Base-by-base conservation (phyloP, 495 filamentous ascomycete species). In the Saxophila tyrrhenica region DNA sequence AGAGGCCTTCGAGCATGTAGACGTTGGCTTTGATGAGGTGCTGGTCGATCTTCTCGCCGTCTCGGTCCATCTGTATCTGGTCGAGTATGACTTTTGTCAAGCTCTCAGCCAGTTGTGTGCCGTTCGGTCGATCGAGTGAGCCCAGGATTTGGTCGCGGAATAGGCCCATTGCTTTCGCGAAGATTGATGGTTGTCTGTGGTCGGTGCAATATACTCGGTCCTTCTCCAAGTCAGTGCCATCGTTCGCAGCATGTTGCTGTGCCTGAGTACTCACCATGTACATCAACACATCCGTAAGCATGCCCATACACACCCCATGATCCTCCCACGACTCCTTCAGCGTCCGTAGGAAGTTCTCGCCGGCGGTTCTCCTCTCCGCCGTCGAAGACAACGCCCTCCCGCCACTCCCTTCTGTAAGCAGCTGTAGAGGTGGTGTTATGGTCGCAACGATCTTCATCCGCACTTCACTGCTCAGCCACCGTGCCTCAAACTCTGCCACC, bases 241-340 rank as follows among this genome's bases (percentile, higher is more conserved):
- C 24, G 16, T 20, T 44, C 29, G 24, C 38, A 5, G 9, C 23
- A 25, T 9, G 23, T 16, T 9, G 52, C 24, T 35, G 24, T n/a
- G 35, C 21, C 23, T 29, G 13, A 24, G 21, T 25, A 62, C 81
- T 54, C 64, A 87, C 84, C 78, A 99, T 90, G 60, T 99, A 99
- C 90, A 99, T 96, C 35, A 97, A 69, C 29, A 99, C 87, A 65
- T 99, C 94, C 11, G 91, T 92, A 42, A 87, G 83, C 94, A 99
- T 97, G 59, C 87, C 87, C 90, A 96, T 95, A 51, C 85, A 87
- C 16, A 86, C 73, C 63, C 87, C 87, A 64, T 99, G 91, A 51
- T 92, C 84, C 57, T 87, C 81, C 86, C 88, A 99, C 2, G 82
- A 80, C 39, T 75, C 71, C 64, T 85, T 86, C 17, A 97, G 63